Percentiles rank a stretch among this genome's conserved stretches.
Evolutionary conservation across 1,284 basidiomycete species (phyloP).

Genomic region (Heterobasidion irregulare): DNA sequence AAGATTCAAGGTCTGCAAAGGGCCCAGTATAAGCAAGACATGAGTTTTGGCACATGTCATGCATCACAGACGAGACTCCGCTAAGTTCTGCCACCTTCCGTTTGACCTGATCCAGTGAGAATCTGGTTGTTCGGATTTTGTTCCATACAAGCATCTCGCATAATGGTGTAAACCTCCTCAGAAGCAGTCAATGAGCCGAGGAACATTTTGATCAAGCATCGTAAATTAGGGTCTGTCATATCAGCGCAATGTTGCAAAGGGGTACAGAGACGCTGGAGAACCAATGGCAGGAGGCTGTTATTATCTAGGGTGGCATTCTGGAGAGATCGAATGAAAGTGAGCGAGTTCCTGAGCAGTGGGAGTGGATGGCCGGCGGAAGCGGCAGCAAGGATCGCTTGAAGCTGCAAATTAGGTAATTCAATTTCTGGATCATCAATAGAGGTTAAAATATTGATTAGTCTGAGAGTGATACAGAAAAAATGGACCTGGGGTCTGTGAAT

Average conservation of each 20-base stretch:
- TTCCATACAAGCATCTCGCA: constrained; percentile 10
- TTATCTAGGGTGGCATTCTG: constrained; percentile 15
- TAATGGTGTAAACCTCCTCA: constrained; percentile 15
- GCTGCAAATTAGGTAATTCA: no score
- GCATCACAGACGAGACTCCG: constrained; percentile 19
- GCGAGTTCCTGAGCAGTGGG: no score
- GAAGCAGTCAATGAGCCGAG: constrained; percentile 17
- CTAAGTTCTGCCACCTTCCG: constrained; percentile 14
- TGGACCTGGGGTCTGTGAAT: no score
- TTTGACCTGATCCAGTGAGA: constrained; percentile 14
- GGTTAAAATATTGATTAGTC: no score
- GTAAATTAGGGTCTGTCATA: constrained; percentile 15
- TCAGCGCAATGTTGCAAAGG: constrained; percentile 15
- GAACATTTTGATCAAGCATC: constrained; percentile 10
- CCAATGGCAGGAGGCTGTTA: constrained; percentile 12
- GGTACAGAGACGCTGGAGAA: constrained; percentile 17
- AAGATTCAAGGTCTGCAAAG: constrained; percentile 13
- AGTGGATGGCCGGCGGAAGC: no score
- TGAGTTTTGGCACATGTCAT: constrained; percentile 26
- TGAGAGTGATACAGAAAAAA: no score
- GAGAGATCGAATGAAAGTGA: constrained; percentile 10
- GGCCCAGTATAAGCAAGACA: constrained; percentile 28
- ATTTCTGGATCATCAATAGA: no score
- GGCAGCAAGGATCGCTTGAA: no score
- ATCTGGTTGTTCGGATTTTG: constrained; percentile 8